A percentile compares a stretch with the other conserved stretches of the same genome.
phyloP scores from a whole-genome alignment of 768 basidiomycete genomes.

The Coprinopsis marcescibilis region DNA sequence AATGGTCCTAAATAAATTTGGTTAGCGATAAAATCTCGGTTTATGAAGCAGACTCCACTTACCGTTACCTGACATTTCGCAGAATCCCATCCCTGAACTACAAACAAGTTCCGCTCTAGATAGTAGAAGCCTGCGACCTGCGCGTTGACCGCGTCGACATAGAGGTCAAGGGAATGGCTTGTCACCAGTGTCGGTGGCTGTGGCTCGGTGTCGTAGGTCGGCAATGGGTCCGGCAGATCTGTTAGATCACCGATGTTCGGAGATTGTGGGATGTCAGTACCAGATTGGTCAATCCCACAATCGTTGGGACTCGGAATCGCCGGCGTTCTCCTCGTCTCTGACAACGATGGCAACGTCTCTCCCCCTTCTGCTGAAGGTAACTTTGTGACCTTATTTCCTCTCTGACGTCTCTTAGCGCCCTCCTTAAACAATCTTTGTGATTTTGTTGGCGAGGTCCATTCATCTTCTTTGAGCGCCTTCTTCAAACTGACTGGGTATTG shows the following conservation, averaged over 20 bases:
- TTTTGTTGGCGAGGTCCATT: background rate
- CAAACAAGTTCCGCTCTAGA: conserved; percentile 1
- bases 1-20: background rate
- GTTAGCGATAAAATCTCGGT: background rate
- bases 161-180: background rate
- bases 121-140: conserved; percentile 3
- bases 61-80: background rate
- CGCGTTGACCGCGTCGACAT: conserved; percentile 2
- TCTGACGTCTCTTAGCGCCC: background rate
- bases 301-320: no score
- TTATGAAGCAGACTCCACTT: background rate
- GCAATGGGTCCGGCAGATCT: background rate
- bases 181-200: background rate
- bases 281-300: no score
- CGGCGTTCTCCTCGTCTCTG: no score
- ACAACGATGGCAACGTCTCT: no score
- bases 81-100: conserved; percentile 9
- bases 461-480: background rate
- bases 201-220: background rate
- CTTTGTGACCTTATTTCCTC: no score
- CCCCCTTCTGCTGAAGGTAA: background rate
- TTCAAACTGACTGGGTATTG: no score
- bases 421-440: background rate
- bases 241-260: no score
- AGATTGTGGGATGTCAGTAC: no score